Percentiles rank a stretch among this genome's conserved stretches.
These are phyloP conservation scores for Cordyceps pruinosa DNA, from an alignment of 2,329 filamentous ascomycete species.

Conservation along the genomic window DNA sequence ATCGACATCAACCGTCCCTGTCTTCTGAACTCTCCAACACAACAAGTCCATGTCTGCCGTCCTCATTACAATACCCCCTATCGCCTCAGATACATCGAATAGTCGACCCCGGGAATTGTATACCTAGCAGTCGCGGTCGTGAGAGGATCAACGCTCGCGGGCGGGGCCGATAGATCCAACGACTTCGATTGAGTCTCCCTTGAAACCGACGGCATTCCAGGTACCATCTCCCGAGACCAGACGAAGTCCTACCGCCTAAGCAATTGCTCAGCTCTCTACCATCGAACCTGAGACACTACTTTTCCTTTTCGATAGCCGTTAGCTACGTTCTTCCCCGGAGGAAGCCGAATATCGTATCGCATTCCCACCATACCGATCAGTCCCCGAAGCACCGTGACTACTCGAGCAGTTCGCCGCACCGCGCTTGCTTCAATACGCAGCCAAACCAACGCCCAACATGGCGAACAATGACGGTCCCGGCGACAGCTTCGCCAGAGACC, in stretches of 20 bases:
- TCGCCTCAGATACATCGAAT: background rate
- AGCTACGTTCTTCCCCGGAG: background rate
- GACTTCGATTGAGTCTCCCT: background rate
- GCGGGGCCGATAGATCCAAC: background rate
- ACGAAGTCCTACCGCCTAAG: background rate
- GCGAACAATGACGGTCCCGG: conserved; percentile 17
- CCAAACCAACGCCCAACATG: background rate
- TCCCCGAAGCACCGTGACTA: background rate
- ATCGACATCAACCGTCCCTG: background rate
- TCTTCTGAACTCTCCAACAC: background rate
- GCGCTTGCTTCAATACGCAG: background rate
- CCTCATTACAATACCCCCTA: background rate
- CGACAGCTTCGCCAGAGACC: conserved; percentile 41
- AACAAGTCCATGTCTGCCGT: background rate
- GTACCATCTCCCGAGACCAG: background rate
- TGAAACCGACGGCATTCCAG: background rate
- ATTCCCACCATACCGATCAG: background rate
- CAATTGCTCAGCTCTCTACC: background rate
- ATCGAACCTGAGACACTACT: background rate
- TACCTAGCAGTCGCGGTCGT: background rate
- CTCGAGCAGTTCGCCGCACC: background rate
- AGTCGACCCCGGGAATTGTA: background rate
- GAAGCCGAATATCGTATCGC: background rate
- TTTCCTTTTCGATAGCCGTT: background rate
- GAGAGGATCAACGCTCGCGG: background rate